These are phyloP conservation scores for Blastocystis hominis DNA, from an alignment of 352 stramenopile genomes.

Conservation along the genomic window DNA sequence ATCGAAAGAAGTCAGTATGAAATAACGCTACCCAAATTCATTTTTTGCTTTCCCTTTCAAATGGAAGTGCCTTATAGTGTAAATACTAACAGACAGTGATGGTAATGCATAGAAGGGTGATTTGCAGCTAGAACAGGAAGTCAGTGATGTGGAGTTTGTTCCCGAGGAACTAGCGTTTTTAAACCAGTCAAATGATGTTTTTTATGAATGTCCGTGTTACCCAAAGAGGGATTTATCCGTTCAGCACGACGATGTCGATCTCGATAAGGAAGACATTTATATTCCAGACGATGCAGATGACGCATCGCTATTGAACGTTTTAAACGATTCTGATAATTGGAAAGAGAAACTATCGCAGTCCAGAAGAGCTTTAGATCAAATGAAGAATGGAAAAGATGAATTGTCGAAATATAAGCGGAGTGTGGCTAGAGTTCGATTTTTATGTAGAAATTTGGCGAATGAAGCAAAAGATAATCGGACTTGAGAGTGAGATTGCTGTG, in stretches of 20 bases:
- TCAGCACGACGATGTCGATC: not conserved
- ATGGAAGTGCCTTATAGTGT: not conserved
- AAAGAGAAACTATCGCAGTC: constrained; percentile 42
- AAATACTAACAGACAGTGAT: not conserved
- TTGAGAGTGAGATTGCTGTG: constrained; percentile 26
- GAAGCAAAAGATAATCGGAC: constrained; percentile 32
- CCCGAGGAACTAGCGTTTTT: not conserved
- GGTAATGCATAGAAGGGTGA: not conserved
- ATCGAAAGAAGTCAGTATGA: not conserved
- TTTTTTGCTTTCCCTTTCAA: not conserved
- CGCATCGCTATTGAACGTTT: not conserved
- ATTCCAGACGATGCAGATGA: constrained; percentile 20
- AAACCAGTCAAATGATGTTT: not conserved
- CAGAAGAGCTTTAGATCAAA: not conserved
- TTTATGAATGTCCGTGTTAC: not conserved
- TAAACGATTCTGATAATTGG: not conserved
- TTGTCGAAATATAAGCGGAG: not conserved
- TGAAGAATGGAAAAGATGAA: not conserved
- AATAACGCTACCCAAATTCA: not conserved
- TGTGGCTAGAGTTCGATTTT: not conserved
- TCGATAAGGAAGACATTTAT: constrained; percentile 3
- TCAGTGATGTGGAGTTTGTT: constrained; percentile 11
- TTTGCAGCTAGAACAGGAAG: constrained; percentile 1
- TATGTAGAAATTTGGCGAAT: constrained; percentile 41
- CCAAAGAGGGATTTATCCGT: not conserved